Percentiles rank a stretch among this genome's conserved stretches.
phyloP scores from a whole-genome alignment of 129 eudicot genomes.

The Ambrosia trifida region DNA sequence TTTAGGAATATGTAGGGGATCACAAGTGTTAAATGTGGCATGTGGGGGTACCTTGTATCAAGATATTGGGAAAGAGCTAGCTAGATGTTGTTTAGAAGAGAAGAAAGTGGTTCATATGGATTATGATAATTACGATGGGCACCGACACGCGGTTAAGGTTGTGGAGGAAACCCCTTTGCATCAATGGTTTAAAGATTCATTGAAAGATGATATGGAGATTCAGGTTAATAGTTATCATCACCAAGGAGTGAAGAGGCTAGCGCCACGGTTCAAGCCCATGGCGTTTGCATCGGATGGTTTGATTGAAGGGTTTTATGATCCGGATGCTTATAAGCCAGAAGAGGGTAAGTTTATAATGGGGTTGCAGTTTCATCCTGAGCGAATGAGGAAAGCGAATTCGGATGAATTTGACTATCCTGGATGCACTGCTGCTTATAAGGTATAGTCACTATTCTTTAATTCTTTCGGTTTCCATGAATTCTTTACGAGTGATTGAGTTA shows the following conservation, averaged over 20 bases:
- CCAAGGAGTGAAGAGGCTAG: slow-evolving; percentile 79
- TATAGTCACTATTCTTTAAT: background rate
- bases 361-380: slow-evolving; percentile 86
- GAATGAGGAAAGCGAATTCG: slow-evolving; percentile 62
- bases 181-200: slow-evolving; percentile 71
- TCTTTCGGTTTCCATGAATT: background rate
- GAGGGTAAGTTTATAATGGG: slow-evolving; percentile 96
- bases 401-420: slow-evolving; percentile 88
- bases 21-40: slow-evolving; percentile 87
- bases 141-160: slow-evolving; percentile 69
- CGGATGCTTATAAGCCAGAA: slow-evolving; percentile 70
- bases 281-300: slow-evolving; percentile 85
- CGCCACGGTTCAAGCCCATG: slow-evolving; percentile 77
- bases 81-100: slow-evolving; percentile 28
- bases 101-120: slow-evolving; percentile 64
- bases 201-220: slow-evolving; percentile 55
- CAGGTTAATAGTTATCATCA: slow-evolving; percentile 89
- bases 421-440: slow-evolving; percentile 84
- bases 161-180: slow-evolving; percentile 70
- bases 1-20: slow-evolving; percentile 90
- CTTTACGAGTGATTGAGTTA: background rate
- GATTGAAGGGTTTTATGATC: slow-evolving; percentile 85
- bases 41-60: slow-evolving; percentile 92
- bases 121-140: slow-evolving; percentile 86
- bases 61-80: slow-evolving; percentile 71